Evolutionary conservation across 1,284 basidiomycete genomes (phyloP).

Genomic region (Apiotrichum sp.): DNA sequence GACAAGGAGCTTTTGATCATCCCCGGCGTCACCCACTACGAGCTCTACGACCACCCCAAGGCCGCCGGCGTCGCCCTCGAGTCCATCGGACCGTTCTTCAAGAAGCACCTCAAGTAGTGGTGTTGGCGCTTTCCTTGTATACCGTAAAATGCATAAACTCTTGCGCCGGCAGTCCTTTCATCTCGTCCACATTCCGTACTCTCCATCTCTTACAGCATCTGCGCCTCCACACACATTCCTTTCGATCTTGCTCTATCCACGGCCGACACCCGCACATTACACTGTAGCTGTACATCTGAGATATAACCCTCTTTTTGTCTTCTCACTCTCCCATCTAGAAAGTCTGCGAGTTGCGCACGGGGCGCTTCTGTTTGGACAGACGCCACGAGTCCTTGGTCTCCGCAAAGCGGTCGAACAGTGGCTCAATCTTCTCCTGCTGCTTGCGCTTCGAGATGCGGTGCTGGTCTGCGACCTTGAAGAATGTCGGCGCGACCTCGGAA

Average conservation of each 20-base stretch:
- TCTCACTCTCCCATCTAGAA: too few relatives aligned
- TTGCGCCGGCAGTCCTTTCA: too few relatives aligned
- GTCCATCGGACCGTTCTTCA: conserved; percentile 1
- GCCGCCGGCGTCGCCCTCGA: background rate
- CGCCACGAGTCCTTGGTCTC: conserved; percentile 50
- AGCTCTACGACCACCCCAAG: conserved; percentile 7
- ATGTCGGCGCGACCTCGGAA: conserved; percentile 87
- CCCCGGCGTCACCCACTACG: conserved; percentile 2
- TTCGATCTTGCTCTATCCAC: too few relatives aligned
- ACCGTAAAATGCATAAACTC: too few relatives aligned
- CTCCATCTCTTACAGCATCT: too few relatives aligned
- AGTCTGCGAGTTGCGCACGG: conserved; percentile 41
- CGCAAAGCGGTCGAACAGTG: conserved; percentile 50
- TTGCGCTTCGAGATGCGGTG: conserved; percentile 97
- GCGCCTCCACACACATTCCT: too few relatives aligned
- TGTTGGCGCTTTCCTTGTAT: background rate
- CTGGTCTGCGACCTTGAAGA: conserved; percentile 94
- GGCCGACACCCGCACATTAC: too few relatives aligned
- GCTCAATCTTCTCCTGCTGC: conserved; percentile 94
- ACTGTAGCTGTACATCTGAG: too few relatives aligned
- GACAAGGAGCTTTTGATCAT: conserved; percentile 5
- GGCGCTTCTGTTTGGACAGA: conserved; percentile 42
- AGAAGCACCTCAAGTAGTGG: background rate
- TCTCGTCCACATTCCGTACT: too few relatives aligned
- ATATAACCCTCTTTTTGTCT: too few relatives aligned